Conservation (phyloP, 208 protist species). For the Trypanosoma avium region DNA sequence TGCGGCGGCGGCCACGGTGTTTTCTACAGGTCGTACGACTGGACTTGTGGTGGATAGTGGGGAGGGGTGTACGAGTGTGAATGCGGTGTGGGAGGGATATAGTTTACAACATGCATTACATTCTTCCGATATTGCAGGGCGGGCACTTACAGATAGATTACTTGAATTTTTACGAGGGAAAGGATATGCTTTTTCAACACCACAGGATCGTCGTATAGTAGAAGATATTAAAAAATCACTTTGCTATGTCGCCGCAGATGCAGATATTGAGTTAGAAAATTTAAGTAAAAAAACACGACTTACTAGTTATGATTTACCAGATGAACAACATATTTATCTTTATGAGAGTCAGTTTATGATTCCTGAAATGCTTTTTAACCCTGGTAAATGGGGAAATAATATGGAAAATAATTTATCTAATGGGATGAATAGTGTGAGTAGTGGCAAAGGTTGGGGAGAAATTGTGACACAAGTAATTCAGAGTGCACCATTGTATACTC, state of each 20-base stretch:
- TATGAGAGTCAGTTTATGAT: conserved; percentile 74
- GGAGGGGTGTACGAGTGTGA: conserved; percentile 98
- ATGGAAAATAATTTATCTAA: too few relatives aligned
- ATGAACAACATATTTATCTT: conserved; percentile 86
- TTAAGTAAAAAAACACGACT: conserved; percentile 18
- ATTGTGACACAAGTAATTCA: conserved; percentile 54
- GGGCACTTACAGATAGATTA: conserved; percentile 80
- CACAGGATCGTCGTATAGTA: conserved; percentile 51
- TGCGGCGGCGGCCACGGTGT: conserved; percentile 95
- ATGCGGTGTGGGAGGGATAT: conserved; percentile 98
- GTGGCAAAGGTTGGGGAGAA: conserved; percentile 66
- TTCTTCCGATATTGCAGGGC: conserved; percentile 65
- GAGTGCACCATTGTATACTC: conserved; percentile 34
- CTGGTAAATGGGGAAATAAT: conserved; percentile 52
- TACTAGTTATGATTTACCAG: conserved; percentile 76
- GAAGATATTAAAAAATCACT: conserved; percentile 81
- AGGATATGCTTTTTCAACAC: conserved; percentile 93
- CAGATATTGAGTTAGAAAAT: conserved; percentile 29
- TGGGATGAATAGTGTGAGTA: too few relatives aligned
- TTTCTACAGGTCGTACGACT: conserved; percentile 96
- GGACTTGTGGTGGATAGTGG: conserved; percentile 99
- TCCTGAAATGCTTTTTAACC: conserved; percentile 87
- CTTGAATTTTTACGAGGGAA: conserved; percentile 41
- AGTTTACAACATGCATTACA: conserved; percentile 63
- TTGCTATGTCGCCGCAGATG: conserved; percentile 66